Conservation (phyloP, 1,284 basidiomycete genomes). For the Afroboletus lepidellus region DNA sequence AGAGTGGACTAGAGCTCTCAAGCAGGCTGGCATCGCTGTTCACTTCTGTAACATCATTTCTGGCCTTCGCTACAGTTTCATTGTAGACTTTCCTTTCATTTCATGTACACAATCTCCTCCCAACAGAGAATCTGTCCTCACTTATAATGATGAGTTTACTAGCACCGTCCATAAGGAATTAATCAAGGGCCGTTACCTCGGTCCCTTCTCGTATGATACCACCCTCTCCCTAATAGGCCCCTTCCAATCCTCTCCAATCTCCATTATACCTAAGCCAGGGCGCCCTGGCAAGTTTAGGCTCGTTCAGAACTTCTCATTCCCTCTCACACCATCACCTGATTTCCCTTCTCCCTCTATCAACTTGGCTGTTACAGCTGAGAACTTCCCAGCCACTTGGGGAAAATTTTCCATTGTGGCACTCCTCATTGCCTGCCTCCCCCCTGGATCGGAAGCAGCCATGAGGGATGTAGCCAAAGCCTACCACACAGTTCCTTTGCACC, state of each 20-base stretch:
- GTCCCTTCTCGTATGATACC: neutral
- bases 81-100: neutral
- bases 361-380: neutral
- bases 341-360: neutral
- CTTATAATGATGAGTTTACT: neutral
- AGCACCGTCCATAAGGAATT: neutral
- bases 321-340: neutral
- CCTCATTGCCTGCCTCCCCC: neutral
- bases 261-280: neutral
- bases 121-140: neutral
- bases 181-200: neutral
- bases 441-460: neutral
- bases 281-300: neutral
- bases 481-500: neutral
- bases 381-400: neutral
- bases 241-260: neutral
- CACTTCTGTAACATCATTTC: neutral
- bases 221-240: neutral
- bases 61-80: neutral
- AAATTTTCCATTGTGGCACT: neutral
- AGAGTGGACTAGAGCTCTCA: slow-evolving; percentile 14
- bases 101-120: neutral
- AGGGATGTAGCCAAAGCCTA: neutral
- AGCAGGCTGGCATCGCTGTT: neutral
- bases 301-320: neutral